Base-by-base conservation (phyloP, 1,284 basidiomycete genomes). In the Cryptococcus deneoformans region DNA sequence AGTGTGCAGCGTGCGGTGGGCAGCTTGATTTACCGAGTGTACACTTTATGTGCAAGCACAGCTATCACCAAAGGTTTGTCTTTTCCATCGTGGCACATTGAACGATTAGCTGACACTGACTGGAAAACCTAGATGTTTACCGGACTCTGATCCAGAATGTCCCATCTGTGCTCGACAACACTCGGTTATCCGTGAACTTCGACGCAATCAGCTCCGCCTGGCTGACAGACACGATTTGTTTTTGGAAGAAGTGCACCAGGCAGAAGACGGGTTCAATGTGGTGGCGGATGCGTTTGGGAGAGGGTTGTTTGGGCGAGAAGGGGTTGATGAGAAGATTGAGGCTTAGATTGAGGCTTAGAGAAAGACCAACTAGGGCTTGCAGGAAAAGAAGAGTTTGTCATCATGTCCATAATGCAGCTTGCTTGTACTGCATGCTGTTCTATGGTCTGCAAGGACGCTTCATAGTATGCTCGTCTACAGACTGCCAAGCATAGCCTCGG, bases 41-140 rank as follows among this genome's bases (percentile, higher is more conserved):
- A 4, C 94, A 99, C 77, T 99, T 98, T 71, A 96, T 98, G 94
- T 99, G 94, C 78, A 88, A 89, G 70, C 95, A 99, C 76, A 92
- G 89, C 61, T 99, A 92, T 79, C 96, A 99, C 73, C 92, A 95
- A 74, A 81, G 91, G 89, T 90, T 52, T 20, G 78, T 79, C 14
- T 7, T 42, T 35, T 35, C n/a, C 44, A 29, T 6, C 38, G 16
- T n/a, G 29, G 37, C 14, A 37, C 9, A 16, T 10, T n/a, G 24
- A n/a, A 50, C 46, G 36, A 20, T 16, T 12, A 42, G 37, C 36
- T 39, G 40, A 14, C n/a, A 20, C 24, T n/a, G 40, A 52, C n/a
- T 40, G 6, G 6, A 14, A 44, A 39, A 44, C 44, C 12, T 64
- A 93, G 87, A 57, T 97, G 89, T 72, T 80, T 92, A 42, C 83